These are phyloP conservation scores for Glycine tomentella DNA, from an alignment of 306 rosid species.

Conservation along the genomic window DNA sequence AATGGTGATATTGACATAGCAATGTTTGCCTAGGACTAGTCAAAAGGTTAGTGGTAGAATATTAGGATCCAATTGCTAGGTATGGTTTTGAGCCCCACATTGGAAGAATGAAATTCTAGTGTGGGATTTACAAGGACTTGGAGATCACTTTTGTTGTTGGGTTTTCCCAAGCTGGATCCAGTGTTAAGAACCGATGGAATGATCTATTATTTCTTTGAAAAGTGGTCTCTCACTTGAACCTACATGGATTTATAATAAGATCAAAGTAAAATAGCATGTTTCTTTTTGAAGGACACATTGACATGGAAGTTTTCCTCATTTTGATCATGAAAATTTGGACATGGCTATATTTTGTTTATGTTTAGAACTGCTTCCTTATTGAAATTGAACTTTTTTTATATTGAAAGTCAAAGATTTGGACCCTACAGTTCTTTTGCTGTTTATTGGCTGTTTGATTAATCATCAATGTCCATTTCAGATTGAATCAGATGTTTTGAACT, in stretches of 20 bases:
- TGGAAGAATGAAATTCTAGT: not conserved
- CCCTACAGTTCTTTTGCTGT: conserved; percentile 27
- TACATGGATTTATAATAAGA: conserved; percentile 29
- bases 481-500: not conserved
- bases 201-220: conserved; percentile 8
- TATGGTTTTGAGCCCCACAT: not conserved
- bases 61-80: not conserved
- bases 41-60: not conserved
- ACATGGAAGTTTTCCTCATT: not conserved
- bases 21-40: not conserved
- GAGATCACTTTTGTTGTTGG: not conserved
- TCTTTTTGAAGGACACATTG: not conserved
- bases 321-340: not conserved
- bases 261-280: conserved; percentile 6
- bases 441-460: conserved; percentile 6
- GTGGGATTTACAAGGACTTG: not conserved
- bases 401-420: conserved; percentile 25
- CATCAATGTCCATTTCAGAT: conserved; percentile 3
- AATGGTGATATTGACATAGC: too few species aligned
- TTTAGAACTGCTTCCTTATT: conserved; percentile 18
- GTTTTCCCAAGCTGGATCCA: not conserved
- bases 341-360: not conserved
- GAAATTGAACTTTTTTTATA: not conserved
- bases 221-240: not conserved
- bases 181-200: not conserved